Conservation (phyloP, 2,329 filamentous ascomycete species). For the Penicillium sp. region DNA sequence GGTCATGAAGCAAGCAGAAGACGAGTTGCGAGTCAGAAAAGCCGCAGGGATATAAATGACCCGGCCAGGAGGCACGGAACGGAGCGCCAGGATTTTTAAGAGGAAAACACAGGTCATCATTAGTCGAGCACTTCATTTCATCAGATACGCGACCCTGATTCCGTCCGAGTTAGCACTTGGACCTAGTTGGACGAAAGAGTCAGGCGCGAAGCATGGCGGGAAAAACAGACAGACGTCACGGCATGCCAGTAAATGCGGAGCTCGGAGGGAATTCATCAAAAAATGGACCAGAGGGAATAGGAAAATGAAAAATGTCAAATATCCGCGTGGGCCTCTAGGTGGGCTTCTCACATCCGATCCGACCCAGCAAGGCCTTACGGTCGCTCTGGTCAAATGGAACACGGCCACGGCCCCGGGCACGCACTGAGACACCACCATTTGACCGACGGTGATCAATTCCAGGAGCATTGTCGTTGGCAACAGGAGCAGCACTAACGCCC, state of each 20-base stretch:
- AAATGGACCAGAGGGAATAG: conserved; percentile 4
- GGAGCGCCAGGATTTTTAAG: conserved; percentile 11
- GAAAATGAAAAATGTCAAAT: conserved; percentile 1
- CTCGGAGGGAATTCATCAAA: conserved; percentile 15
- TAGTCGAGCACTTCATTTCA: conserved; percentile 19
- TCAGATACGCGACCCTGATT: conserved; percentile 3
- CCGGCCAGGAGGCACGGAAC: conserved; percentile 10
- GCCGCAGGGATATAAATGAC: conserved; percentile 21
- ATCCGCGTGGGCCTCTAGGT: no score
- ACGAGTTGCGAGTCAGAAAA: conserved; percentile 3
- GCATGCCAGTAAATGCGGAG: conserved; percentile 15
- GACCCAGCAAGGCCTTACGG: conserved; percentile 70
- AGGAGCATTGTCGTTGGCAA: conserved; percentile 27
- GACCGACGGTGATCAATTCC: conserved; percentile 34
- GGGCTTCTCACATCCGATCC: conserved; percentile 79
- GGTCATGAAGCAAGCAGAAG: conserved; percentile 8
- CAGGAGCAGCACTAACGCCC: conserved; percentile 19
- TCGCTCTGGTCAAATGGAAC: conserved; percentile 43
- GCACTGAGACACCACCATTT: conserved; percentile 34
- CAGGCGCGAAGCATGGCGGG: not conserved
- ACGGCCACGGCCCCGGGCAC: conserved; percentile 38
- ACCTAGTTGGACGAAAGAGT: no score
- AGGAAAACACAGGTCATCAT: conserved; percentile 19
- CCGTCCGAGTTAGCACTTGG: not conserved
- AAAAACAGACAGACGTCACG: conserved; percentile 12